Evolutionary conservation across 176 grass and related monocot genomes (phyloP).

Genomic region (Aegilops longissima): DNA sequence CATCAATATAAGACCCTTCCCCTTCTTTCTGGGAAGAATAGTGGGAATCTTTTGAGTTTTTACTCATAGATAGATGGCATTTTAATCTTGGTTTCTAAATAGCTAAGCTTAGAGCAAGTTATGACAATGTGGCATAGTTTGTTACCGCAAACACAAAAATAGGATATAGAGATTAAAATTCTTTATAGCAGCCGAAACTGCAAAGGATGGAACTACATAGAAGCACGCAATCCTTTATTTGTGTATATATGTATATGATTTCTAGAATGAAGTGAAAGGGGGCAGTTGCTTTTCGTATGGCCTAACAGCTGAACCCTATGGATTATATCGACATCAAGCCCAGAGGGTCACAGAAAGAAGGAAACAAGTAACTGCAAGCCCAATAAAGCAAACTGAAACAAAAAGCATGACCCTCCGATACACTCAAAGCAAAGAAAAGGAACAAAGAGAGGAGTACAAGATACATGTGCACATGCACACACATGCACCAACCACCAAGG

Average conservation of each 20-base stretch:
- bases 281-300: background rate
- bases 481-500: conserved; percentile 35
- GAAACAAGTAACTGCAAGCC: background rate
- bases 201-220: background rate
- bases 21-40: background rate
- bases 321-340: conserved; percentile 3
- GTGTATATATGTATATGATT: background rate
- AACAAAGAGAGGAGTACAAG: conserved; percentile 30
- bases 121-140: background rate
- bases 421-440: conserved; percentile 41
- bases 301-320: background rate
- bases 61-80: background rate
- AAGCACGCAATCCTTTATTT: conserved; percentile 3
- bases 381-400: conserved; percentile 26
- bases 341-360: background rate
- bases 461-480: conserved; percentile 46
- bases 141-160: background rate
- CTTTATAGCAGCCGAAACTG: background rate
- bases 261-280: conserved; percentile 11
- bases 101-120: conserved; percentile 6
- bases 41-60: background rate
- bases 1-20: conserved; percentile 23
- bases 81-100: background rate
- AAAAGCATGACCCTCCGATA: conserved; percentile 42
- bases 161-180: conserved; percentile 13